Evolutionary conservation across 352 stramenopile species (phyloP).

Genomic region (Pythium graminicola): DNA sequence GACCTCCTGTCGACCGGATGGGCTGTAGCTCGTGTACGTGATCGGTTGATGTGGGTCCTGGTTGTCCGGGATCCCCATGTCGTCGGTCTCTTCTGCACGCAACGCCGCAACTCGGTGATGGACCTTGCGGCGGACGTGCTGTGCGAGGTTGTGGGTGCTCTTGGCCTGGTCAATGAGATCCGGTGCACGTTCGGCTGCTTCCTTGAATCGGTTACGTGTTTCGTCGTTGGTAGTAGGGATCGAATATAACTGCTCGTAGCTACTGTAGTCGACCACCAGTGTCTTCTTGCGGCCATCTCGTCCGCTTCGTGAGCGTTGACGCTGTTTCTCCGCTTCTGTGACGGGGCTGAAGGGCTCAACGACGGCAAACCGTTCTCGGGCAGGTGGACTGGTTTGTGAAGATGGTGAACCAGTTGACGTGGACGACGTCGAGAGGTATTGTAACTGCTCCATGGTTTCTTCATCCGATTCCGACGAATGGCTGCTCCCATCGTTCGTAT

Average conservation of each 20-base stretch:
- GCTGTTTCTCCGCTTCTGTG: slow-evolving; percentile 1
- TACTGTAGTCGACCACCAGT: slow-evolving; percentile 1
- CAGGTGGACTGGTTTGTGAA: slow-evolving; percentile 12
- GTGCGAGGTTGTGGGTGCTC: slow-evolving; percentile 57
- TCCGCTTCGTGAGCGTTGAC: slow-evolving; percentile 11
- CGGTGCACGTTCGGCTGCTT: slow-evolving; percentile 39
- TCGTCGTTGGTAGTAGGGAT: slow-evolving; percentile 8
- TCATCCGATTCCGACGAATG: slow-evolving; percentile 34
- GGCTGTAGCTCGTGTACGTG: slow-evolving; percentile 6
- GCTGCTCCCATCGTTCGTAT: slow-evolving; percentile 23
- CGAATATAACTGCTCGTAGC: slow-evolving; percentile 1
- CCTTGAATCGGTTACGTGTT: slow-evolving; percentile 36
- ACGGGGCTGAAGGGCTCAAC: slow-evolving; percentile 11
- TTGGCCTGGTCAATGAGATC: slow-evolving; percentile 59
- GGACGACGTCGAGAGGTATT: slow-evolving; percentile 29
- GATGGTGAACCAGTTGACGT: slow-evolving; percentile 7
- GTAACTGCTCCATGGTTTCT: slow-evolving; percentile 29
- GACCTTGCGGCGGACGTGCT: slow-evolving; percentile 56
- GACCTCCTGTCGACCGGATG: not conserved
- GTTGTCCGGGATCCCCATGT: slow-evolving; percentile 17
- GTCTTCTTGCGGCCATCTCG: slow-evolving; percentile 7
- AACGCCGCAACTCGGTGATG: slow-evolving; percentile 54
- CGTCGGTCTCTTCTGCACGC: slow-evolving; percentile 47
- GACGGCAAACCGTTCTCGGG: slow-evolving; percentile 1
- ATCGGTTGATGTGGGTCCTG: slow-evolving; percentile 25